Percentiles rank a stretch among this genome's conserved stretches.
Evolutionary conservation across 306 rosid species (phyloP).

Genomic region (Hippophae rhamnoides): DNA sequence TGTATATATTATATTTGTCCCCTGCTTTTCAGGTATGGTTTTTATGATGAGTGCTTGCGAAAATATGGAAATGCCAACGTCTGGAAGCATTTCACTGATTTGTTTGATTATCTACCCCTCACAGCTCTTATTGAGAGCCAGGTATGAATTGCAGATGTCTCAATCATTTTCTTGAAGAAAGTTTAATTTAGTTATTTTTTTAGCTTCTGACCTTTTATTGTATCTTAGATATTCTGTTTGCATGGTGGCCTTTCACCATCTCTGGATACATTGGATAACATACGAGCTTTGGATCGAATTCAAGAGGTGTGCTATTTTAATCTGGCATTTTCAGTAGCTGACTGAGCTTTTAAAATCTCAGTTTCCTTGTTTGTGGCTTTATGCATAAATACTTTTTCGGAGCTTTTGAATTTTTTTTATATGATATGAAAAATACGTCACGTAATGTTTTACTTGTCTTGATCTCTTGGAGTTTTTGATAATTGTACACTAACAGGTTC

Average conservation of each 20-base stretch:
- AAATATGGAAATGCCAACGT: slow-evolving; percentile 97
- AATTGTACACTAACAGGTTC: slow-evolving; percentile 48
- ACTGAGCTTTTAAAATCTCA: not conserved
- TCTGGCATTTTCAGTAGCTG: not conserved
- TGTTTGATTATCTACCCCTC: slow-evolving; percentile 92
- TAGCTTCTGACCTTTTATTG: slow-evolving; percentile 22
- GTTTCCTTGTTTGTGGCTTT: not conserved
- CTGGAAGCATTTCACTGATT: slow-evolving; percentile 87
- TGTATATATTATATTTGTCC: slow-evolving; percentile 16
- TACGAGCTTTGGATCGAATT: slow-evolving; percentile 86
- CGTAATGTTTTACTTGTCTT: not conserved
- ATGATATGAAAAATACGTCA: slow-evolving; percentile 1
- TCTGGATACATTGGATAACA: slow-evolving; percentile 86
- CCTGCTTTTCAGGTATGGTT: slow-evolving; percentile 75
- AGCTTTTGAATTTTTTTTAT: no score
- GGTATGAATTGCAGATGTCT: slow-evolving; percentile 33
- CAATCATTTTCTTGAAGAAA: not conserved
- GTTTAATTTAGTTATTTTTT: slow-evolving; percentile 1
- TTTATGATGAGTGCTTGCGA: slow-evolving; percentile 97
- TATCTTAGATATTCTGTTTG: slow-evolving; percentile 78
- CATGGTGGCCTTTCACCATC: slow-evolving; percentile 99
- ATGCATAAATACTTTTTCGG: not conserved
- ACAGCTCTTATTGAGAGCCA: slow-evolving; percentile 98
- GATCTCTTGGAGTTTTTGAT: slow-evolving; percentile 2
- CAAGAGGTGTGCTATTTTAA: slow-evolving; percentile 56